Percentiles rank a stretch among this genome's conserved stretches.
phyloP scores from a whole-genome alignment of 1,139 yeast species.

The Kurtzmaniella quercitrusa region DNA sequence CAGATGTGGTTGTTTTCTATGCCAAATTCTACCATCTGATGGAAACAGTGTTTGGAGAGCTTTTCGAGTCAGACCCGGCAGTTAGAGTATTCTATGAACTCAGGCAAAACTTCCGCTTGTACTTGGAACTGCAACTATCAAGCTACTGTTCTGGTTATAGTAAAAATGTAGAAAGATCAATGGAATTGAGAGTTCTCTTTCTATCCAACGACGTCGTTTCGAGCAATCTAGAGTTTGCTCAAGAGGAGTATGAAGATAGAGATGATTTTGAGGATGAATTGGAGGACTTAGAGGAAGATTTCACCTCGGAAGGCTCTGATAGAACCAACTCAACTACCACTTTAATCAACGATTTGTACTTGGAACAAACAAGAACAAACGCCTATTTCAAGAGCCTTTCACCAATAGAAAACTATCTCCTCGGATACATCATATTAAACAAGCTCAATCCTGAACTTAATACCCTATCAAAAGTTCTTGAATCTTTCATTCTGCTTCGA shows the following conservation, averaged over 20 bases:
- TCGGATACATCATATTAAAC: conserved; percentile 29
- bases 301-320: conserved; percentile 8
- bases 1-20: conserved; percentile 19
- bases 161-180: conserved; percentile 11
- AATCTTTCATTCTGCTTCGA: conserved; percentile 24
- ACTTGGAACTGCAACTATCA: conserved; percentile 7
- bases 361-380: conserved; percentile 6
- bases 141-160: conserved; percentile 6
- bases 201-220: conserved; percentile 1
- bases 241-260: neutral
- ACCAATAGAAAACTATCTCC: conserved; percentile 32
- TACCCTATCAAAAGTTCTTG: conserved; percentile 17
- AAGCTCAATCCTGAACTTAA: conserved; percentile 15
- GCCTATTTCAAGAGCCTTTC: conserved; percentile 19
- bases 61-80: conserved; percentile 15
- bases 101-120: conserved; percentile 19
- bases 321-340: neutral
- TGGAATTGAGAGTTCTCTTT: conserved; percentile 9
- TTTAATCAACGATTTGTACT: neutral
- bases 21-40: conserved; percentile 34
- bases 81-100: conserved; percentile 18
- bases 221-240: conserved; percentile 2
- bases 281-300: conserved; percentile 11
- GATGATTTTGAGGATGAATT: conserved; percentile 5
- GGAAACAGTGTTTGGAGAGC: conserved; percentile 20